Conservation (phyloP, 2,329 filamentous ascomycete genomes). For the Pestalotiopsis sp. region DNA sequence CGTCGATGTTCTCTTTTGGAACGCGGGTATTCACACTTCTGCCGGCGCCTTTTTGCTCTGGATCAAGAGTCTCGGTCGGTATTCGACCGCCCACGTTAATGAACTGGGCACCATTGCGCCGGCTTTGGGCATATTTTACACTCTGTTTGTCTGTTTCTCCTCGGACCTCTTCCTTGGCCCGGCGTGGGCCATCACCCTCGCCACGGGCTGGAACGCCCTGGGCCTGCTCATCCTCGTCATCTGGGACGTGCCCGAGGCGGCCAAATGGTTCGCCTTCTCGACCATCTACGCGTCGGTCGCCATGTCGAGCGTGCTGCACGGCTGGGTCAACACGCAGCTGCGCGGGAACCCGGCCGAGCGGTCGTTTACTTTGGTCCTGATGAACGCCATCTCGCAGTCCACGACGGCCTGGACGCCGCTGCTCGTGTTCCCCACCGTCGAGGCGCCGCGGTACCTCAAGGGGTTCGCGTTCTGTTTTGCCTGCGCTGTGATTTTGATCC, state of each 20-base stretch:
- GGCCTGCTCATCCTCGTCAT: conserved; percentile 53
- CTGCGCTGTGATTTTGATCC: conserved; percentile 16
- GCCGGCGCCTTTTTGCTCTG: conserved; percentile 56
- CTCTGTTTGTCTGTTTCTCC: conserved; percentile 53
- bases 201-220: conserved; percentile 51
- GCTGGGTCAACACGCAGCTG: conserved; percentile 55
- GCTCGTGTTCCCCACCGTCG: conserved; percentile 49
- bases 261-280: conserved; percentile 55
- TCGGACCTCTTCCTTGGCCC: conserved; percentile 55
- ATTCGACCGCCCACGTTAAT: conserved; percentile 47
- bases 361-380: conserved; percentile 50
- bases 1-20: conserved; percentile 60
- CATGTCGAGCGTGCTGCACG: conserved; percentile 56
- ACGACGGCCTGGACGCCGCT: conserved; percentile 59
- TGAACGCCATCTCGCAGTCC: conserved; percentile 54
- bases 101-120: conserved; percentile 54
- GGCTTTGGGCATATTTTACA: conserved; percentile 58
- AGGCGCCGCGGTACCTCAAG: conserved; percentile 43
- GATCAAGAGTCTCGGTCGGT: conserved; percentile 56
- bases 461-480: conserved; percentile 24
- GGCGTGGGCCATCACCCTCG: conserved; percentile 55
- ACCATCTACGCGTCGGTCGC: conserved; percentile 51
- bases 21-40: conserved; percentile 45
- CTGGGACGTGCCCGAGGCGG: conserved; percentile 58
- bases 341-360: conserved; percentile 47